A percentile compares a stretch with the other conserved stretches of the same genome.
Evolutionary conservation across 2,329 filamentous ascomycete genomes (phyloP).

Genomic region (Fusarium albidum): DNA sequence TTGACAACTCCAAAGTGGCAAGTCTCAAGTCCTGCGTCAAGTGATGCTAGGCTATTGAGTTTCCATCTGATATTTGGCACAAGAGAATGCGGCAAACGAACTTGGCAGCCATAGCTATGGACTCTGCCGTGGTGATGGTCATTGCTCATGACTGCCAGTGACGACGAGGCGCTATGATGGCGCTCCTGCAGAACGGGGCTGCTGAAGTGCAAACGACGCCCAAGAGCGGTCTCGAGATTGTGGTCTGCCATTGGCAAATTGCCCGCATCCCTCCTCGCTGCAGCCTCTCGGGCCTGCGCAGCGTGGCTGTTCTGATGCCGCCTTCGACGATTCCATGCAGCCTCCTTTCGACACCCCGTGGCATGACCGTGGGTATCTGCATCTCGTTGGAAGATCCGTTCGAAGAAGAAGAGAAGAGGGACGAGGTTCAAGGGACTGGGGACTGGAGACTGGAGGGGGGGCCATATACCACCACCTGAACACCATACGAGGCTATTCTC

Average conservation of each 20-base stretch:
- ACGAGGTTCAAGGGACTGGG: background rate
- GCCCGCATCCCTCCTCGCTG: background rate
- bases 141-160: conserved; percentile 1
- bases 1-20: background rate
- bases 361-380: conserved; percentile 1
- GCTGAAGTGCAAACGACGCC: conserved; percentile 2
- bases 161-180: conserved; percentile 6
- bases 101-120: conserved; percentile 18
- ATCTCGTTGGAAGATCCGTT: conserved; percentile 2
- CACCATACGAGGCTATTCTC: conserved; percentile 48
- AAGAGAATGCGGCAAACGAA: conserved; percentile 2
- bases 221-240: background rate
- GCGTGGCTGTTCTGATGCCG: background rate
- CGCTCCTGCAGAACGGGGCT: background rate
- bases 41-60: background rate
- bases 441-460: no score
- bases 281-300: conserved; percentile 8
- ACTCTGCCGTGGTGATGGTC: background rate
- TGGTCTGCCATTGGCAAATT: conserved; percentile 1
- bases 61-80: background rate
- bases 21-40: conserved; percentile 8
- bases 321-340: conserved; percentile 7
- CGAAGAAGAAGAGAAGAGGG: background rate
- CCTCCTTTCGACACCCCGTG: conserved; percentile 1
- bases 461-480: background rate